Evolutionary conservation across 106 monocot genomes (phyloP), one percentile per base, ranked within the genome.

Genomic region (Dendrobium catenatum): DNA sequence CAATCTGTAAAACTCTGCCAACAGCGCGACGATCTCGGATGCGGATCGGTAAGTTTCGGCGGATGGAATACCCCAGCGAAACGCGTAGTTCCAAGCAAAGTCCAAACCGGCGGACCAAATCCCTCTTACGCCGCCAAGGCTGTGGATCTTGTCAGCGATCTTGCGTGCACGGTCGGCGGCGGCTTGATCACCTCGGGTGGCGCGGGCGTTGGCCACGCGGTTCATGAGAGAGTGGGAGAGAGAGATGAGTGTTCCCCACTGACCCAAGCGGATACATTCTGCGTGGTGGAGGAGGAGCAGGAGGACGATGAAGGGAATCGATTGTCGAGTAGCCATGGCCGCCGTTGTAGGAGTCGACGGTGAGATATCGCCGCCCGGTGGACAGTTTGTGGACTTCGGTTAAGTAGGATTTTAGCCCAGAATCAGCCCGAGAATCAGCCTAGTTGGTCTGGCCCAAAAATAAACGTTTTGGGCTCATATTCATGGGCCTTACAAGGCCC

Each of bases 21-120:
- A 27, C 37, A 72, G 75, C 15, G 77, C 75, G 5, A 77, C 49
- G 29, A 89, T 75, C 4, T 89, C 86, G 4, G 80, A 42, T 4
- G 83, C 86, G 37, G 80, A 74, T 31, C 81, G 79, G 67, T 81
- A 81, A 59, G 88, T 68, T 76, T 81, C 90, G 22, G 79, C 75
- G n/a, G 82, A 40, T 48, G 87, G 49, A 19, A 56, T 4, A 5
- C 76, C 84, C 27, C 79, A 85, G 3, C 85, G 77, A 79, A 85
- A 86, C n/a, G 82, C 86, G 82, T 97, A 98, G 88, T 94, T 94
- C 82, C 92, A 67, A 18, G 79, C 81, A 80, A 85, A 98, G 83
- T 94, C 94, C 97, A 93, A 93, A 9, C 85, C 85, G 27, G 91
- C 56, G 17, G 94, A 82, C 85, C 84, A 94, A 20, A 89, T 17